Conservation (phyloP, 192 early-diverging fungal genomes). For the Lobulomyces angularis region DNA sequence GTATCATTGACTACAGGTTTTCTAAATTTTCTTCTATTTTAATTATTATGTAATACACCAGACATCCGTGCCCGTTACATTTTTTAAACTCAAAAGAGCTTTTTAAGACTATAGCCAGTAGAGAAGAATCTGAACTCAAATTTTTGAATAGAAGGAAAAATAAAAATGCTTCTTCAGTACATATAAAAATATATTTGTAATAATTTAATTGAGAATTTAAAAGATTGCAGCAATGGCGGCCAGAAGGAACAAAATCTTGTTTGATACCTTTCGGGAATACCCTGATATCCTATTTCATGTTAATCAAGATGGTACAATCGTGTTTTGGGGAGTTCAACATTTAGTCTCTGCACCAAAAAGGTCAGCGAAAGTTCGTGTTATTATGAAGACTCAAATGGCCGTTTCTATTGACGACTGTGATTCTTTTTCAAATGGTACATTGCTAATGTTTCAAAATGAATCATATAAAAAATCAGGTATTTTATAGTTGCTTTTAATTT, state of each 20-base stretch:
- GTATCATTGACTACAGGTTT: no score
- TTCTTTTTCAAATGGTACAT: slow-evolving; percentile 46
- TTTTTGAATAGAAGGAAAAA: no score
- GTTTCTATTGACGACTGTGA: slow-evolving; percentile 36
- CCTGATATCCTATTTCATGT: slow-evolving; percentile 67
- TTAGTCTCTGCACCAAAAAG: slow-evolving; percentile 47
- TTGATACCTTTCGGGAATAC: slow-evolving; percentile 53
- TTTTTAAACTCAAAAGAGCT: no score
- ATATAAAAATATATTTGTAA: slow-evolving; percentile 3
- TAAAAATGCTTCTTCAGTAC: slow-evolving; percentile 12
- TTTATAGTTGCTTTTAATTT: not conserved
- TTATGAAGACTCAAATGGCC: slow-evolving; percentile 46
- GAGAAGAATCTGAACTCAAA: no score
- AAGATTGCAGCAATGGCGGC: slow-evolving; percentile 6
- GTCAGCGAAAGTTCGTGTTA: slow-evolving; percentile 50
- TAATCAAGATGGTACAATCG: slow-evolving; percentile 52
- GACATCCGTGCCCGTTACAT: no score
- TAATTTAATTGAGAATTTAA: not conserved
- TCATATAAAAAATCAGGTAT: slow-evolving; percentile 25
- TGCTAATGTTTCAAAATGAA: slow-evolving; percentile 32
- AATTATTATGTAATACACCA: no score
- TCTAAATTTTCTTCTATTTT: no score
- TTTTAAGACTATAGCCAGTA: no score
- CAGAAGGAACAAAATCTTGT: slow-evolving; percentile 34
- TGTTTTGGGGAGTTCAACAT: slow-evolving; percentile 70